Evolutionary conservation across 345 rosid genomes (phyloP).

Genomic region (Aquilaria yunnanensis): DNA sequence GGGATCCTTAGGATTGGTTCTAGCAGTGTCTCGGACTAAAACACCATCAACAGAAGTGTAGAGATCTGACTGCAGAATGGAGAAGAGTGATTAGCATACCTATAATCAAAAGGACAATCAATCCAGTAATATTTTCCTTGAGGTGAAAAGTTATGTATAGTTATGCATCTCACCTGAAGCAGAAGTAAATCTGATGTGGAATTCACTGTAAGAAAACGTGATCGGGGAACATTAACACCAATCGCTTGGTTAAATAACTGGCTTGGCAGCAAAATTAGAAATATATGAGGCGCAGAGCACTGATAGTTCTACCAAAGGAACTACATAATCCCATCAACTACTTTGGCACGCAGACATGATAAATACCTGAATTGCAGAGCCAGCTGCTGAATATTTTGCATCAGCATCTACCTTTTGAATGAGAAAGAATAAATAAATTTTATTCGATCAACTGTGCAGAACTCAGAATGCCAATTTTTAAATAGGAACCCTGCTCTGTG

Average conservation of each 20-base stretch:
- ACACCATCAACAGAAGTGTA: conserved; percentile 30
- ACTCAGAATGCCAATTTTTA: too few species aligned
- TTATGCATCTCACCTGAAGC: conserved; percentile 36
- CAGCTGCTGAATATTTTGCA: conserved; percentile 23
- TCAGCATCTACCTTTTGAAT: conserved; percentile 19
- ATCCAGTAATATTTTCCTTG: background rate
- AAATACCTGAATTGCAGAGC: conserved; percentile 34
- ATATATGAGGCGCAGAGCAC: background rate
- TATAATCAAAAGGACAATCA: background rate
- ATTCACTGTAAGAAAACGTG: conserved; percentile 37
- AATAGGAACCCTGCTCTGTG: background rate
- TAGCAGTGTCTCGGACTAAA: conserved; percentile 28
- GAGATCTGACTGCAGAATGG: conserved; percentile 52
- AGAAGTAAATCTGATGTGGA: conserved; percentile 50
- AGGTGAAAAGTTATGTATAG: conserved; percentile 1
- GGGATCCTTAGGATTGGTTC: conserved; percentile 39
- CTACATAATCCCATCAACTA: background rate
- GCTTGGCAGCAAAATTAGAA: conserved; percentile 9
- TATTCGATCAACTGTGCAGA: background rate
- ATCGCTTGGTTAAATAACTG: conserved; percentile 40
- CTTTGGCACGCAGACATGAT: background rate
- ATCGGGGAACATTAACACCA: conserved; percentile 39
- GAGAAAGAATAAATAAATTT: conserved; percentile 2
- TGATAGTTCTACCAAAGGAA: conserved; percentile 2
- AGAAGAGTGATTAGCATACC: conserved; percentile 2